Conservation (phyloP, 1,284 basidiomycete species). For the Neonothopanus nambi region DNA sequence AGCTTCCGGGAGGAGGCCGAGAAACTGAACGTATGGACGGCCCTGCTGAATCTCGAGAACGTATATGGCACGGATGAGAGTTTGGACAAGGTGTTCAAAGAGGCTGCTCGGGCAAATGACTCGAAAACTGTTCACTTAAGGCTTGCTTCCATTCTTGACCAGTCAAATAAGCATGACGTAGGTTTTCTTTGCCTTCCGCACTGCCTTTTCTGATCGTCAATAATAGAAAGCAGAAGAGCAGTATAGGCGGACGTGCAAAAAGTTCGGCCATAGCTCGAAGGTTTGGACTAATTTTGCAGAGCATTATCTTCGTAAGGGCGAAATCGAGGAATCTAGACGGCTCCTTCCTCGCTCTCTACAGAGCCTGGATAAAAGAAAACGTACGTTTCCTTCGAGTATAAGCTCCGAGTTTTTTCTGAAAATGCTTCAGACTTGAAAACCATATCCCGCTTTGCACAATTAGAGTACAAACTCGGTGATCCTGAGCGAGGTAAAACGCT, state of each 20-base stretch:
- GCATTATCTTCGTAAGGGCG: slow-evolving; percentile 70
- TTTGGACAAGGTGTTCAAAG: slow-evolving; percentile 81
- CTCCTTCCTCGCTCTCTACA: slow-evolving; percentile 90
- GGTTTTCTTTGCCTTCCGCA: slow-evolving; percentile 21
- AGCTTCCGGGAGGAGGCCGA: slow-evolving; percentile 96
- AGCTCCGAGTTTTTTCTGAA: neutral
- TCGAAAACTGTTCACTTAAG: slow-evolving; percentile 88
- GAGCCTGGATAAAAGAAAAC: slow-evolving; percentile 93
- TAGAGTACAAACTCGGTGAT: slow-evolving; percentile 95
- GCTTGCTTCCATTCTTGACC: slow-evolving; percentile 82
- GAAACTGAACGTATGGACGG: slow-evolving; percentile 97
- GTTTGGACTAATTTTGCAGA: slow-evolving; percentile 92
- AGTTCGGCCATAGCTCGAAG: slow-evolving; percentile 90
- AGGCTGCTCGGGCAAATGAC: slow-evolving; percentile 90
- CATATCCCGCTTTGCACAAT: slow-evolving; percentile 90
- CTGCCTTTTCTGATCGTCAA: neutral
- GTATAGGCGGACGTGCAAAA: slow-evolving; percentile 83
- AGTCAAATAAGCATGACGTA: slow-evolving; percentile 82
- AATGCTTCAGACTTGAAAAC: slow-evolving; percentile 82
- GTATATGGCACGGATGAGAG: slow-evolving; percentile 86
- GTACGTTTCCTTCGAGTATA: slow-evolving; percentile 39
- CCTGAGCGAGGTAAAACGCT: slow-evolving; percentile 93
- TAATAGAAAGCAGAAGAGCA: slow-evolving; percentile 84
- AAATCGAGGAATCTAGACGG: slow-evolving; percentile 80
- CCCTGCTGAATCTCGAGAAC: slow-evolving; percentile 94